Base-by-base conservation (phyloP, 2,329 filamentous ascomycete species). In the Penicillium sclerotiorum region DNA sequence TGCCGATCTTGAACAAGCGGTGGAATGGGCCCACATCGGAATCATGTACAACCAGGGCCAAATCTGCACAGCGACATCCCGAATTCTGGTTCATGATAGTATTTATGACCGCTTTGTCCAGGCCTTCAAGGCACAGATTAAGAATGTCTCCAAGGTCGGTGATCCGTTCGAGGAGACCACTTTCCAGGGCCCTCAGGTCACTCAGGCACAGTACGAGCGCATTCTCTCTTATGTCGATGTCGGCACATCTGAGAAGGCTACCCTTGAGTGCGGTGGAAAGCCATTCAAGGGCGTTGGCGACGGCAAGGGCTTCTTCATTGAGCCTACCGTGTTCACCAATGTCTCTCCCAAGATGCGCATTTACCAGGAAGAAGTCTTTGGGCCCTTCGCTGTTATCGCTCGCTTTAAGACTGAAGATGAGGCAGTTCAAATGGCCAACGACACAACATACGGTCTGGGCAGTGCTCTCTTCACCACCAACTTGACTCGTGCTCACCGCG, bases 1-100 rank as follows among this genome's bases (percentile, higher is more conserved):
- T 59, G 84, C 84, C 5, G 83, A 88, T 52, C 61, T 88, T 20
- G 82, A 86, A 5, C 81, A 87, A 65, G 84, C 85, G 3, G 85
- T 88, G 11, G 83, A 87, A 57, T 89, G 87, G 83, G 76, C 80
- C 13, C 84, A 88, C 53, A 63, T 71, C 11, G 75, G 75, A n/a
- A 77, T 79, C 58, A 76, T 79, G 73, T 69, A 69, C 52, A 69
- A 69, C 50, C 67, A 69, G 38, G 67, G 67, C 20, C 67, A 69
- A 42, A 63, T 69, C 15, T 69, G 67, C 52, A 69, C 67, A 2
- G 64, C 67, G 3, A 69, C 67, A 3, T 69, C 66, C 13, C 67
- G 67, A 4, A 64, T 62, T 17, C 27, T 62, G 2, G 59, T 62
- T n/a, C 59, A 62, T 27, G 56, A 62, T 21, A 43, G 58, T 44